A percentile compares a stretch with the other conserved stretches of the same genome.
Evolutionary conservation across 2,329 filamentous ascomycete species (phyloP).

Genomic region (Fusarium musae): DNA sequence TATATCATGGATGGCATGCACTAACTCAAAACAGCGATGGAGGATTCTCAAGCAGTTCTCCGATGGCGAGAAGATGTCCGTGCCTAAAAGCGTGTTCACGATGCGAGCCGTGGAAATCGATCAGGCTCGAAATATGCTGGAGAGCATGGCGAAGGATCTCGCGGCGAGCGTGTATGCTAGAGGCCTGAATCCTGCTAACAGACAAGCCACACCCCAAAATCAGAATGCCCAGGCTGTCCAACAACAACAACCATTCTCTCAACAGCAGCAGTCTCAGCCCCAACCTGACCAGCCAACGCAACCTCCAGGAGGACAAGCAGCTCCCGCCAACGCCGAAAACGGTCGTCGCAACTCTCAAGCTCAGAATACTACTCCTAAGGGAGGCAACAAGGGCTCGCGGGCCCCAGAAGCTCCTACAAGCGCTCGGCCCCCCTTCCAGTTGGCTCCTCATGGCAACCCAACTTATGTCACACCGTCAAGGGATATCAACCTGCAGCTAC

Average conservation of each 20-base stretch:
- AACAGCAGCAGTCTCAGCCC: slow-evolving; percentile 48
- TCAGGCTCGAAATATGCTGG: slow-evolving; percentile 58
- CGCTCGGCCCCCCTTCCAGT: slow-evolving; percentile 65
- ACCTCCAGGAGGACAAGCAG: slow-evolving; percentile 38
- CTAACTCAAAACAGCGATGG: slow-evolving; percentile 60
- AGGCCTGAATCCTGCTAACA: slow-evolving; percentile 42
- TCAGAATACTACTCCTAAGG: slow-evolving; percentile 54
- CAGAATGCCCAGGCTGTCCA: slow-evolving; percentile 48
- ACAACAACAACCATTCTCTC: slow-evolving; percentile 49
- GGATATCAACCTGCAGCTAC: slow-evolving; percentile 67
- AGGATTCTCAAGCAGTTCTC: slow-evolving; percentile 65
- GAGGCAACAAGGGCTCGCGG: slow-evolving; percentile 57
- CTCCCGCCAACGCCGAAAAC: slow-evolving; percentile 59
- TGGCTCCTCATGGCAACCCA: slow-evolving; percentile 69
- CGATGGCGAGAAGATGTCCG: slow-evolving; percentile 59
- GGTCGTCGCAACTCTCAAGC: slow-evolving; percentile 64
- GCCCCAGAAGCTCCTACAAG: slow-evolving; percentile 68
- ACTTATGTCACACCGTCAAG: slow-evolving; percentile 63
- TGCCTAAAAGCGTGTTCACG: slow-evolving; percentile 61
- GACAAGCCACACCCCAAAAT: slow-evolving; percentile 44
- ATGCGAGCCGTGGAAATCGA: slow-evolving; percentile 64
- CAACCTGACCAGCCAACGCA: slow-evolving; percentile 39
- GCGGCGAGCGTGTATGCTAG: slow-evolving; percentile 47
- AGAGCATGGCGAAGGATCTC: slow-evolving; percentile 63
- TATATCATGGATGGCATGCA: not conserved